Percentiles rank a stretch among this genome's conserved stretches.
Evolutionary conservation across 176 grass and related monocot genomes (phyloP).

Genomic region (Eremochloa ophiuroides): DNA sequence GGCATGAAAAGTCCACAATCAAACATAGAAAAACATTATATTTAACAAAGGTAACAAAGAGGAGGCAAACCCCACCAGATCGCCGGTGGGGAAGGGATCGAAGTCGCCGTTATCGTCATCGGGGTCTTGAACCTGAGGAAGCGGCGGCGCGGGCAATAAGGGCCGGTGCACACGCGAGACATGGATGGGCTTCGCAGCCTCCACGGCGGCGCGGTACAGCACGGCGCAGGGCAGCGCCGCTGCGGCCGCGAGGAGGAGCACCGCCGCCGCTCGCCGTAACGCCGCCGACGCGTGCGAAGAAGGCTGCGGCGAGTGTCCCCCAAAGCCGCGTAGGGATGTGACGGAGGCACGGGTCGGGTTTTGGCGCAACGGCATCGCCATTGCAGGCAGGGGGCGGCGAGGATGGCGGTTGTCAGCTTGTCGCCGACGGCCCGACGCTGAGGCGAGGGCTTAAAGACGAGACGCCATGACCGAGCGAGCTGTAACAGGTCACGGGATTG

Average conservation of each 20-base stretch:
- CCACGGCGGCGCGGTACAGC: conserved; percentile 35
- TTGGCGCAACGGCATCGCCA: conserved; percentile 19
- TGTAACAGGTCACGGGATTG: not conserved
- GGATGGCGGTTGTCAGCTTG: not conserved
- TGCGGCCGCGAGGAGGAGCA: conserved; percentile 32
- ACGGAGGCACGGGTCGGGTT: not conserved
- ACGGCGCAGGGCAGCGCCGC: conserved; percentile 42
- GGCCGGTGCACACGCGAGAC: not conserved
- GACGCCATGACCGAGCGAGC: not conserved
- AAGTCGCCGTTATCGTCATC: conserved; percentile 16
- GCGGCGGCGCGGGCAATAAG: not conserved
- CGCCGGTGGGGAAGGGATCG: not conserved
- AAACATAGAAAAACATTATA: not conserved
- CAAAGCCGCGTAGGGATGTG: not conserved
- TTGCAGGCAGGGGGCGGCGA: not conserved
- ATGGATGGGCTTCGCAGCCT: not conserved
- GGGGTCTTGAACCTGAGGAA: not conserved
- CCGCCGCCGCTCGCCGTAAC: conserved; percentile 4
- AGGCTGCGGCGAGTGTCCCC: not conserved
- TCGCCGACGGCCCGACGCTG: not conserved
- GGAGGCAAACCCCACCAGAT: conserved; percentile 29
- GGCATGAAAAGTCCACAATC: not conserved
- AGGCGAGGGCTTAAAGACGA: not conserved
- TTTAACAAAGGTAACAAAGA: not conserved
- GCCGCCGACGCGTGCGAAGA: not conserved